phyloP scores from a whole-genome alignment of 257 asterid genomes.

The Solanum sitiens region DNA sequence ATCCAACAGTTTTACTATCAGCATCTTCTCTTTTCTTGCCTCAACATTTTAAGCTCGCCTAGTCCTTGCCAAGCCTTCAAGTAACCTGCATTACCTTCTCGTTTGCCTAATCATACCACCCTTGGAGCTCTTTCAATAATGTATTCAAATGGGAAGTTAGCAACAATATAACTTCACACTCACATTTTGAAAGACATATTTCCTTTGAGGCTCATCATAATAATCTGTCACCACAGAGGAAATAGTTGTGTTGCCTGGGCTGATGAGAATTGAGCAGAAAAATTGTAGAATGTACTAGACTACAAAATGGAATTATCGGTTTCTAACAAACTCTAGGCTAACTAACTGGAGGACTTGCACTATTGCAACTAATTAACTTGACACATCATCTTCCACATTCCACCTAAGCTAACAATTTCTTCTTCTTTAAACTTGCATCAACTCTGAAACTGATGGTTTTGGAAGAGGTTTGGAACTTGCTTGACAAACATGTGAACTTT shows the following conservation, averaged over 20 bases:
- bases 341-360: not conserved
- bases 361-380: not conserved
- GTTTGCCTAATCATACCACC: conserved; percentile 60
- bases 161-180: conserved; percentile 28
- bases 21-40: conserved; percentile 56
- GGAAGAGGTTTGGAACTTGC: conserved; percentile 19
- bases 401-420: conserved; percentile 1
- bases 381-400: conserved; percentile 29
- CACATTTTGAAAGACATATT: conserved; percentile 34
- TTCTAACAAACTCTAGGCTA: not conserved
- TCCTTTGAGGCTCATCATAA: conserved; percentile 34
- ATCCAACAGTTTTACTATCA: too few relatives aligned
- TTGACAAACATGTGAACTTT: conserved; percentile 3
- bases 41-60: conserved; percentile 57
- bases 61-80: conserved; percentile 46
- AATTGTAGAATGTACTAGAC: not conserved
- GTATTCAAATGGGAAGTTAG: conserved; percentile 31
- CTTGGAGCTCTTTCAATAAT: conserved; percentile 34
- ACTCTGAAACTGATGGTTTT: conserved; percentile 13
- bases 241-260: conserved; percentile 2
- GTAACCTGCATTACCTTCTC: conserved; percentile 72
- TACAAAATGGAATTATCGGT: not conserved
- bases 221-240: conserved; percentile 21
- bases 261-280: not conserved
- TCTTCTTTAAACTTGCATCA: not conserved